phyloP scores from a whole-genome alignment of 1,284 basidiomycete species.

The Peniophora sp. region DNA sequence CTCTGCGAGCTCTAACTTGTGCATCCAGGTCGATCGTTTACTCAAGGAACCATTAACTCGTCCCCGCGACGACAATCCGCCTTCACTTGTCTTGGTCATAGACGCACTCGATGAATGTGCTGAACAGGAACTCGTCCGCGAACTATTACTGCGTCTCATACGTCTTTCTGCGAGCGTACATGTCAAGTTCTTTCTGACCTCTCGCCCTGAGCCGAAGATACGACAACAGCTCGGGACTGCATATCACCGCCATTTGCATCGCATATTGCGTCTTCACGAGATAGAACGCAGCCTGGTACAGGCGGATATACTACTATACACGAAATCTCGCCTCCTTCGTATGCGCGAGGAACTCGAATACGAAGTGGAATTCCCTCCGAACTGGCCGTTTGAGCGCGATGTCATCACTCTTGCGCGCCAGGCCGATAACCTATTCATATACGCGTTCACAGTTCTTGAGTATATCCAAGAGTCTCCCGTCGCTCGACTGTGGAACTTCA shows the following conservation, averaged over 20 bases:
- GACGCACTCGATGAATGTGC: neutral
- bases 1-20: neutral
- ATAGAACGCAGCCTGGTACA: neutral
- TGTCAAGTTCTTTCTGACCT: neutral
- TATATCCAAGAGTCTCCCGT: too few relatives aligned
- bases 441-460: too few relatives aligned
- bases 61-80: neutral
- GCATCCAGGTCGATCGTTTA: neutral
- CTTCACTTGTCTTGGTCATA: neutral
- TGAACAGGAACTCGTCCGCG: neutral
- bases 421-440: too few relatives aligned
- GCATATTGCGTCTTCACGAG: neutral
- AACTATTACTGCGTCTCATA: neutral
- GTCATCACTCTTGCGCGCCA: too few relatives aligned
- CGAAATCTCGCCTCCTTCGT: too few relatives aligned
- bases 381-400: too few relatives aligned
- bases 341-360: too few relatives aligned
- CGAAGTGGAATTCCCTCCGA: too few relatives aligned
- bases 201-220: neutral
- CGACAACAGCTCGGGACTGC: neutral
- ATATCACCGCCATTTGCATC: neutral
- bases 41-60: neutral
- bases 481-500: too few relatives aligned
- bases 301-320: neutral
- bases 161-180: neutral